Evolutionary conservation across 768 basidiomycete species (phyloP).

Genomic region (Kwoniella bestiolae): DNA sequence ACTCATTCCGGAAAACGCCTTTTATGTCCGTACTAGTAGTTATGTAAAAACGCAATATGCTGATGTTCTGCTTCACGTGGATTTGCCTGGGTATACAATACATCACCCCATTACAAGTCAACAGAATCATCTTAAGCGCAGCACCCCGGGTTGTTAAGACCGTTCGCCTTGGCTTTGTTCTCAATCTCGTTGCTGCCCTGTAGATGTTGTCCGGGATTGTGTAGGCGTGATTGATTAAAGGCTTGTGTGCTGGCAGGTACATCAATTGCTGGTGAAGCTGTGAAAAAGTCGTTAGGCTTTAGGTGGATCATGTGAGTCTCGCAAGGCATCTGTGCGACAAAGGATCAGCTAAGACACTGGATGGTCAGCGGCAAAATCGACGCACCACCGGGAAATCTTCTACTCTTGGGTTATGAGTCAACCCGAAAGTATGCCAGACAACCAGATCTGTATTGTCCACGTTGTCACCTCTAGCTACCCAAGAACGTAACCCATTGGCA

Average conservation of each 20-base stretch:
- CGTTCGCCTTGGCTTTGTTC: slow-evolving; percentile 7
- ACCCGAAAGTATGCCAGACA: slow-evolving; percentile 52
- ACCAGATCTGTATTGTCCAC: slow-evolving; percentile 39
- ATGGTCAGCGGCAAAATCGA: no score
- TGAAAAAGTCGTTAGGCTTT: slow-evolving; percentile 44
- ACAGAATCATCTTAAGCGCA: no score
- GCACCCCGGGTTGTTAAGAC: not conserved
- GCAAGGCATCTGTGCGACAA: slow-evolving; percentile 4
- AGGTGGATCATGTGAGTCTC: slow-evolving; percentile 23
- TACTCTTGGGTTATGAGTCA: slow-evolving; percentile 48
- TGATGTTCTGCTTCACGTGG: no score
- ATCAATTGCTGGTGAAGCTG: slow-evolving; percentile 39
- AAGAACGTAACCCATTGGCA: slow-evolving; percentile 35
- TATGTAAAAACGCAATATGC: no score
- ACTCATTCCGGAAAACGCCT: no score
- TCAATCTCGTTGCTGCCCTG: slow-evolving; percentile 5
- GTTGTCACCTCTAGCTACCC: slow-evolving; percentile 15
- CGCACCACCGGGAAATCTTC: slow-evolving; percentile 51
- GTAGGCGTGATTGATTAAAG: slow-evolving; percentile 31
- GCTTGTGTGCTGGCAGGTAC: slow-evolving; percentile 40
- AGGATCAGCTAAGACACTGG: no score
- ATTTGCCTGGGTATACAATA: no score
- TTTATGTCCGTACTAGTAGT: no score
- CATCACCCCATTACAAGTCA: no score
- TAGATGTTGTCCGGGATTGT: slow-evolving; percentile 8